These are phyloP conservation scores for Peronosclerospora sorghi DNA, from an alignment of 352 stramenopile species.

Conservation along the genomic window DNA sequence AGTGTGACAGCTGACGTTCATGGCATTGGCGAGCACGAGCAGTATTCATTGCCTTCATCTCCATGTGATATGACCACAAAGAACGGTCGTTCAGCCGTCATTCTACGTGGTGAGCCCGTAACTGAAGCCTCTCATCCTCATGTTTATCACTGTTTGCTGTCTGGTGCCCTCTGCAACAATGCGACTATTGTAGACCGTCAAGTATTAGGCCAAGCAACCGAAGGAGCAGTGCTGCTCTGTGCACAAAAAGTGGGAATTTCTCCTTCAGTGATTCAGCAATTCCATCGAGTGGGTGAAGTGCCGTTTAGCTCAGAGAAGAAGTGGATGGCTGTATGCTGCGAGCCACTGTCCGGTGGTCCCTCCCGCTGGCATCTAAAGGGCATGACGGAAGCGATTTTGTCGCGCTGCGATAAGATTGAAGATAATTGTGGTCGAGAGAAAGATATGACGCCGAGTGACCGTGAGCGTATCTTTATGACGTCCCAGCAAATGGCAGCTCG, in stretches of 20 bases:
- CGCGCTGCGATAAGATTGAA: slow-evolving; percentile 61
- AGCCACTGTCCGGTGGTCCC: slow-evolving; percentile 27
- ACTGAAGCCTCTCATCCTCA: slow-evolving; percentile 52
- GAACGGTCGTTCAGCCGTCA: slow-evolving; percentile 23
- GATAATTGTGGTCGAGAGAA: slow-evolving; percentile 60
- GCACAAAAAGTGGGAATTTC: slow-evolving; percentile 58
- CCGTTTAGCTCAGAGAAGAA: slow-evolving; percentile 95
- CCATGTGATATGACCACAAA: slow-evolving; percentile 3
- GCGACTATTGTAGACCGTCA: slow-evolving; percentile 51
- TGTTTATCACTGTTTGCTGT: slow-evolving; percentile 64
- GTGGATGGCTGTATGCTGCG: slow-evolving; percentile 90
- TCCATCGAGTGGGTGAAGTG: slow-evolving; percentile 82
- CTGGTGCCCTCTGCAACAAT: slow-evolving; percentile 74
- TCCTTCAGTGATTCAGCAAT: slow-evolving; percentile 24
- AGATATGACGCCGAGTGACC: slow-evolving; percentile 48
- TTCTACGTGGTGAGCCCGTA: slow-evolving; percentile 48
- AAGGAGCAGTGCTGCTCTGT: slow-evolving; percentile 60
- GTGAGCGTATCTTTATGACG: slow-evolving; percentile 50
- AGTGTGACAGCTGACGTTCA: slow-evolving; percentile 60
- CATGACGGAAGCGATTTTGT: slow-evolving; percentile 75
- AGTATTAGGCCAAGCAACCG: slow-evolving; percentile 72
- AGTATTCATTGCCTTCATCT: slow-evolving; percentile 5
- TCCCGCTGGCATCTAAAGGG: slow-evolving; percentile 70
- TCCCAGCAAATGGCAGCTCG: slow-evolving; percentile 57
- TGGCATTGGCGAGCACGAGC: slow-evolving; percentile 29